Evolutionary conservation across 208 protist species (phyloP).

Genomic region (Crithidia brevicula): DNA sequence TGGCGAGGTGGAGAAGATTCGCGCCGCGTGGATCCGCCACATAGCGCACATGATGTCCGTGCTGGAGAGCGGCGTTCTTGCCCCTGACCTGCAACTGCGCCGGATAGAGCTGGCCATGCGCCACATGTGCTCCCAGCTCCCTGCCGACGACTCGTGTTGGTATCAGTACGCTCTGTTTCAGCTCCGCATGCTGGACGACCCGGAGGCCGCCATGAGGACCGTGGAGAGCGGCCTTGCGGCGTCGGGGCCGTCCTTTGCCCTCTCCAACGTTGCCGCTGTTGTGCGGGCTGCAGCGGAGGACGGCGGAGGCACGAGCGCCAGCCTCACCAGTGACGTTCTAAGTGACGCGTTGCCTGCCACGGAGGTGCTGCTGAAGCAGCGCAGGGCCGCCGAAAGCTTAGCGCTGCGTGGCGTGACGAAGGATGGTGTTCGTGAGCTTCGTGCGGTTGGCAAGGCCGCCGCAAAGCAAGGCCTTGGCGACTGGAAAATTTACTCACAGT

Average conservation of each 20-base stretch:
- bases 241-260: constrained; percentile 52
- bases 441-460: constrained; percentile 65
- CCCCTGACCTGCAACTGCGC: constrained; percentile 54
- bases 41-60: constrained; percentile 43
- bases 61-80: constrained; percentile 27
- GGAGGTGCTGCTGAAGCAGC: constrained; percentile 30
- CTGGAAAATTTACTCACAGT: constrained; percentile 87
- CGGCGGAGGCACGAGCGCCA: background rate
- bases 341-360: constrained; percentile 1
- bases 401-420: constrained; percentile 16
- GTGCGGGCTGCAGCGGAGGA: constrained; percentile 1
- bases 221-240: constrained; percentile 34
- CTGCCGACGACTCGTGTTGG: constrained; percentile 68
- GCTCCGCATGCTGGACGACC: constrained; percentile 52
- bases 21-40: constrained; percentile 52
- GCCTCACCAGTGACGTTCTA: background rate
- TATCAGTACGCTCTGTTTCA: constrained; percentile 82
- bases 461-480: constrained; percentile 58
- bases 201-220: constrained; percentile 43
- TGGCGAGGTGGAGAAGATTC: constrained; percentile 35
- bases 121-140: constrained; percentile 79
- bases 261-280: constrained; percentile 42
- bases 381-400: constrained; percentile 26
- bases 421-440: constrained; percentile 43
- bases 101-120: constrained; percentile 83